Base-by-base conservation (phyloP, 331 rosid species). In the Stylosanthes scabra region DNA sequence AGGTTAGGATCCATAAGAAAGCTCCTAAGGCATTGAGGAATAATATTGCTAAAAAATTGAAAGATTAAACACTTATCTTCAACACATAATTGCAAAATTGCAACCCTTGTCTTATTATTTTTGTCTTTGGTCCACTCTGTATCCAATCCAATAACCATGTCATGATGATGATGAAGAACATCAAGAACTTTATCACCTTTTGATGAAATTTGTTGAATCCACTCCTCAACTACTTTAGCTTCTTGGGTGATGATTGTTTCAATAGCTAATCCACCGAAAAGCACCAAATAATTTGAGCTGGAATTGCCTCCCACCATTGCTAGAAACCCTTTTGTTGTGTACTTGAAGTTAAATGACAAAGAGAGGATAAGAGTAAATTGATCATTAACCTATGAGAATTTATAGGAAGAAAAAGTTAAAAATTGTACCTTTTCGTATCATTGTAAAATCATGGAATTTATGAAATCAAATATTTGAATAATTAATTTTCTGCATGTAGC, bases 11-110 rank as follows among this genome's bases (percentile, higher is more conserved):
- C 20, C 6, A 1, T 2, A 6, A 80, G 9, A 37, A 80, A 74
- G 0, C 1, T 68, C 42, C 3, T 56, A 0, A 74, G 74, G 0
- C 73, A 47, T 0, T 6, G 9, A 0, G 83, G 81, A 9, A 84
- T 13, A 3, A 29, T 8, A 3, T 73, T 68, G 1, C 3, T 9
- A 3, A 5, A 42, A 0, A 73, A 2, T 40, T 73, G 79, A 9
- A 79, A 13, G 13, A 79, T 79, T 7, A 73, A 2, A 9, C 83
- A 79, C 61, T 40, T 73, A 6, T 60, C 45, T 16, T 79, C 71
- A 12, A 73, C 34, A 7, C 83, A 79, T 0, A 79, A 11, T 8
- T 79, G 83, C 1, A 79, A 27, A 28, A 73, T 60, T 3, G 83
- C 83, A 0, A 49, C 59, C 68, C 67, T 73, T 54, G 11, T 60